Percentiles rank a stretch among this genome's conserved stretches.
Conservation (phyloP, 2,329 filamentous ascomycete genomes). For the Cladosporium phlei region DNA sequence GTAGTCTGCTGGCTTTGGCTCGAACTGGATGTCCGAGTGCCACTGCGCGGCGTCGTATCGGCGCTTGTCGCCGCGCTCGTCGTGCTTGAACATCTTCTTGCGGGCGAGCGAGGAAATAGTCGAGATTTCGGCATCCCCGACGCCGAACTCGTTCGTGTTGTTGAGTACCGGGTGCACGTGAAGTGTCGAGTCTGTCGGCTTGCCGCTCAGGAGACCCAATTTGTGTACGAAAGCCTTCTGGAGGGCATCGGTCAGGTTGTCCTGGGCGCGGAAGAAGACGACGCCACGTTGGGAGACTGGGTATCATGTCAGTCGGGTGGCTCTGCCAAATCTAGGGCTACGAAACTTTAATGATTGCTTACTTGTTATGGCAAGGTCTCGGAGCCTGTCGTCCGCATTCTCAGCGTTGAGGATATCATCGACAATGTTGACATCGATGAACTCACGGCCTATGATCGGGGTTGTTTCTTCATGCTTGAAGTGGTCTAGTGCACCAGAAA, state of each 20-base stretch:
- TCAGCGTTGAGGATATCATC: slow-evolving; percentile 59
- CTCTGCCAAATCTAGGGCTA: background rate
- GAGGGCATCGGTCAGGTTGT: slow-evolving; percentile 41
- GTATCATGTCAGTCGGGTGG: slow-evolving; percentile 4
- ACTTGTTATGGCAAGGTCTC: slow-evolving; percentile 54
- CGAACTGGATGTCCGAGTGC: slow-evolving; percentile 47
- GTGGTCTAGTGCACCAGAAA: slow-evolving; percentile 31
- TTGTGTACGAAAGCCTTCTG: slow-evolving; percentile 50
- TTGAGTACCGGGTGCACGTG: slow-evolving; percentile 57
- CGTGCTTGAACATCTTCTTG: slow-evolving; percentile 31
- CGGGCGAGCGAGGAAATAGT: slow-evolving; percentile 36
- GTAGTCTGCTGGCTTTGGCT: slow-evolving; percentile 49
- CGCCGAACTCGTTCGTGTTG: slow-evolving; percentile 40
- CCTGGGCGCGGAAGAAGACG: slow-evolving; percentile 17
- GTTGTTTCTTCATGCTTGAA: slow-evolving; percentile 57
- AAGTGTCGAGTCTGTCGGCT: slow-evolving; percentile 52
- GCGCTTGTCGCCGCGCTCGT: slow-evolving; percentile 25
- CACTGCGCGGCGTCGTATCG: slow-evolving; percentile 35
- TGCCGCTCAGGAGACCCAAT: slow-evolving; percentile 55
- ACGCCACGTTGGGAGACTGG: slow-evolving; percentile 18
- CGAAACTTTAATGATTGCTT: background rate
- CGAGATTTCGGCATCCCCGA: slow-evolving; percentile 35
- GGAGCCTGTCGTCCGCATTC: slow-evolving; percentile 59
- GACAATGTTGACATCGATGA: slow-evolving; percentile 52
- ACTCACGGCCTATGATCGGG: slow-evolving; percentile 60